phyloP scores from a whole-genome alignment of 106 monocot genomes.

The Alisma plantagoaquatica region DNA sequence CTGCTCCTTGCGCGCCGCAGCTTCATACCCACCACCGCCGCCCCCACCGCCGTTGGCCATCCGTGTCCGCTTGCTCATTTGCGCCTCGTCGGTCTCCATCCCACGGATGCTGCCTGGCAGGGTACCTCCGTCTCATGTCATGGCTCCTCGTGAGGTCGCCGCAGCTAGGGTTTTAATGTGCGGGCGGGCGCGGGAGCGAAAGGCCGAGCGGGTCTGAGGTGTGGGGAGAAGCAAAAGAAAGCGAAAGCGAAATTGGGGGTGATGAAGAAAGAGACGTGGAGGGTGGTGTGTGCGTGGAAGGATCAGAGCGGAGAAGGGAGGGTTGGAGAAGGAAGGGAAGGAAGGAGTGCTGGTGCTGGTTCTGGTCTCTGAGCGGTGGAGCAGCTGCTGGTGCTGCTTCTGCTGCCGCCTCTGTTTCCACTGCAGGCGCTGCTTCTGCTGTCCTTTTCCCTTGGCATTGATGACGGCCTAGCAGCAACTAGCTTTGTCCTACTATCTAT shows the following conservation, averaged over 20 bases:
- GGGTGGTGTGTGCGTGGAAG: background rate
- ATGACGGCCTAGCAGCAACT: constrained; percentile 12
- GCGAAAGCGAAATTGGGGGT: no score
- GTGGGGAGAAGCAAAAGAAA: no score
- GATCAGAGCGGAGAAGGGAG: no score
- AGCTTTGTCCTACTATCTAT: constrained; percentile 6
- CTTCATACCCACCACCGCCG: background rate
- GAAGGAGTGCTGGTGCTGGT: no score
- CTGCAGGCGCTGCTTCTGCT: background rate
- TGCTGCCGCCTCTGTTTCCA: background rate
- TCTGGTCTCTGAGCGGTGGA: no score
- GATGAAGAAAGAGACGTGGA: no score
- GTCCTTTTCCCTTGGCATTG: constrained; percentile 23
- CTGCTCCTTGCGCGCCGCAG: background rate
- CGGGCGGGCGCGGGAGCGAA: no score
- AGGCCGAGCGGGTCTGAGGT: no score
- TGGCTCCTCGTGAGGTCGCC: constrained; percentile 16
- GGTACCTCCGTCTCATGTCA: no score
- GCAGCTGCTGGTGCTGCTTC: no score
- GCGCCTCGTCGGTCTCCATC: constrained; percentile 41
- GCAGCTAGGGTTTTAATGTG: background rate
- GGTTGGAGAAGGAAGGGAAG: no score
- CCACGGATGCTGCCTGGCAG: constrained; percentile 6
- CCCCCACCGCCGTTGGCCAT: constrained; percentile 5
- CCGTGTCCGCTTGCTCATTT: constrained; percentile 36